Conservation (phyloP, 208 protist species). For the Leishmania aethiopica region DNA sequence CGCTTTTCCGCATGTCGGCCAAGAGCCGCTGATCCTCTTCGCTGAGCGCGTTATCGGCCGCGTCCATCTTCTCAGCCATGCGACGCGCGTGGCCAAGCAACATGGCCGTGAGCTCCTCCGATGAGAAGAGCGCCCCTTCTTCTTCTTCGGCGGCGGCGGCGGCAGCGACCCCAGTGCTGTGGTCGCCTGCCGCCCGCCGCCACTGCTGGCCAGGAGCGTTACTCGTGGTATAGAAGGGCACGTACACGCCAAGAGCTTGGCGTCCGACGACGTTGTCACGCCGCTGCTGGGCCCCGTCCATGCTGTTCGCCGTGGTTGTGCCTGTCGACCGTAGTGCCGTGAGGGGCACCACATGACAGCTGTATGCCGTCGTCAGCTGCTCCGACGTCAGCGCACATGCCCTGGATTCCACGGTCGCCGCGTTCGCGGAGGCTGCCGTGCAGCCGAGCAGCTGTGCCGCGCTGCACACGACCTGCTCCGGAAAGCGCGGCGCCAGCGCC, state of each 20-base stretch:
- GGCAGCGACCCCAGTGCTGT: background rate
- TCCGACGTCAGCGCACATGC: slow-evolving; percentile 6
- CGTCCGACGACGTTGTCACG: background rate
- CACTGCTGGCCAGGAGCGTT: slow-evolving; percentile 5
- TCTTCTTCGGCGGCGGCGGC: background rate
- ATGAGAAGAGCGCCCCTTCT: slow-evolving; percentile 34
- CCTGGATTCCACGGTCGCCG: background rate
- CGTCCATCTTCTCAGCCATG: slow-evolving; percentile 51
- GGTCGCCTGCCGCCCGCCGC: slow-evolving; percentile 1
- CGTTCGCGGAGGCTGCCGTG: background rate
- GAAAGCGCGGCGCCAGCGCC: slow-evolving; percentile 79
- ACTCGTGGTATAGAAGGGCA: slow-evolving; percentile 19
- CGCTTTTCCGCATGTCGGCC: background rate
- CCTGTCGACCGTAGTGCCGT: background rate
- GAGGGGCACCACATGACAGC: slow-evolving; percentile 20
- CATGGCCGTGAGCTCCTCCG: slow-evolving; percentile 90
- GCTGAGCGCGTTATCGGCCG: slow-evolving; percentile 46
- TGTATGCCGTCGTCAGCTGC: slow-evolving; percentile 17
- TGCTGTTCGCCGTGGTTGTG: background rate
- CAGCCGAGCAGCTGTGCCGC: slow-evolving; percentile 53
- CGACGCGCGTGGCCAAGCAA: slow-evolving; percentile 74
- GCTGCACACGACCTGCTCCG: slow-evolving; percentile 65
- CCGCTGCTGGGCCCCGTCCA: background rate
- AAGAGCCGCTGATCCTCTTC: slow-evolving; percentile 25
- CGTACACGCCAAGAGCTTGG: slow-evolving; percentile 16